These are phyloP conservation scores for thale cress (Arabidopsis thaliana) DNA, from an alignment of 345 rosid species.

Conservation along the genomic window DNA sequence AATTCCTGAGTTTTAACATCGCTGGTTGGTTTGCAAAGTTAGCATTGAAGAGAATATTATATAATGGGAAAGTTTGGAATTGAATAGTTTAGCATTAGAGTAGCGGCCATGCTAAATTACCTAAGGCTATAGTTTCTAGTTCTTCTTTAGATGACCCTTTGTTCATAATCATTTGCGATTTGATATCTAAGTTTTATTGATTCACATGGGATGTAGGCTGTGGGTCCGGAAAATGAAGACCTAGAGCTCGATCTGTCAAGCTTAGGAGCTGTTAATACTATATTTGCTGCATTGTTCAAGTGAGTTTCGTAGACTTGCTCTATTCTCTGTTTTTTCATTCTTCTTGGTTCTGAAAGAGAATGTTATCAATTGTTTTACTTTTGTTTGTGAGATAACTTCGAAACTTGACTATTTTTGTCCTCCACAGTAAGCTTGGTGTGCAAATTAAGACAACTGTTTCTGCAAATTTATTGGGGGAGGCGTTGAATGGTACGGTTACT, in stretches of 20 bases:
- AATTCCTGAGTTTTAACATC: not conserved
- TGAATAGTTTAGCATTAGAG: too few relatives aligned
- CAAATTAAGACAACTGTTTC: slow-evolving; percentile 97
- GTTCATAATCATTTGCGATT: not conserved
- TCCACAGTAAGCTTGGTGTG: slow-evolving; percentile 87
- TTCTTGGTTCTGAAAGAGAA: not conserved
- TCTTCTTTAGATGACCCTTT: not conserved
- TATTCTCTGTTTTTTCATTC: slow-evolving; percentile 13
- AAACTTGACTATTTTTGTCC: not conserved
- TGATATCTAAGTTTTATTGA: not conserved
- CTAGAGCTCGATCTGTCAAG: slow-evolving; percentile 97
- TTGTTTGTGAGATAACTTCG: not conserved
- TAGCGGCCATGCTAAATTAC: not conserved
- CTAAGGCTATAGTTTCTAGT: not conserved
- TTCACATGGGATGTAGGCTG: slow-evolving; percentile 56
- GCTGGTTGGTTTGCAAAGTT: too few relatives aligned
- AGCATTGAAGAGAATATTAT: too few relatives aligned
- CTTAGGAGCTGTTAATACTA: slow-evolving; percentile 92
- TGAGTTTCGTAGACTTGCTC: slow-evolving; percentile 26
- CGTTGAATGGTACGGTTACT: slow-evolving; percentile 71
- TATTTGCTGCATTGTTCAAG: slow-evolving; percentile 97
- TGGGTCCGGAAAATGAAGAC: slow-evolving; percentile 77
- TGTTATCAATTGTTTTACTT: slow-evolving; percentile 12
- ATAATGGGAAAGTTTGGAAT: too few relatives aligned
- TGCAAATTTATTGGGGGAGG: slow-evolving; percentile 86